Conservation (phyloP, 2,329 filamentous ascomycete genomes). For the Monilinia polystroma region DNA sequence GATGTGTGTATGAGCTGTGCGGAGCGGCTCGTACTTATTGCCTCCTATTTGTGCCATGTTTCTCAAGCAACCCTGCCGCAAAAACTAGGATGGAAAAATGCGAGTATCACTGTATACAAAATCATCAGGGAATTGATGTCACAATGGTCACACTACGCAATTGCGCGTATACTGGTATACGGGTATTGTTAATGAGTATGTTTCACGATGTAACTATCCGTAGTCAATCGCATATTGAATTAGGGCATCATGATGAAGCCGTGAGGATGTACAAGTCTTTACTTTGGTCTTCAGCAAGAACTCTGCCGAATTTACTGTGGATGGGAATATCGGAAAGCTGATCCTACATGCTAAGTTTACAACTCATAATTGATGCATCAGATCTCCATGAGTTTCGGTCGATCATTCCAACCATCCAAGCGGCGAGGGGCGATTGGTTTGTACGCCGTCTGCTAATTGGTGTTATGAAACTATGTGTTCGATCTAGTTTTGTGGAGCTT, state of each 20-base stretch:
- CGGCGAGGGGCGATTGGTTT: no score
- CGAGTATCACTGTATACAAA: not conserved
- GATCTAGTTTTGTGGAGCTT: not conserved
- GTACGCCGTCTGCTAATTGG: not conserved
- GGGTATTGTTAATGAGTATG: not conserved
- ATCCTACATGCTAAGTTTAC: not conserved
- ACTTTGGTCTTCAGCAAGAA: not conserved
- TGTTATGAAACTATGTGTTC: not conserved
- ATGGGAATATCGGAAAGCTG: not conserved
- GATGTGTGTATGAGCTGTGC: not conserved
- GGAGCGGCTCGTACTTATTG: not conserved
- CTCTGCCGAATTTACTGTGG: not conserved
- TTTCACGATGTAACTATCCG: not conserved
- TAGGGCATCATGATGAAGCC: not conserved
- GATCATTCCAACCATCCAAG: not conserved
- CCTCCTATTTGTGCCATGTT: not conserved
- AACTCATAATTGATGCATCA: not conserved
- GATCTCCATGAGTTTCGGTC: not conserved
- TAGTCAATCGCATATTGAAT: not conserved
- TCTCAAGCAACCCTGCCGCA: not conserved
- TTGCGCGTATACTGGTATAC: not conserved
- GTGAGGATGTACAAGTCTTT: not conserved
- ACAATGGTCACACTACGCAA: not conserved
- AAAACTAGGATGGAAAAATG: not conserved
- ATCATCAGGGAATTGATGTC: not conserved